Conservation (phyloP, 257 asterid species). For the Rauvolfia tetraphylla region DNA sequence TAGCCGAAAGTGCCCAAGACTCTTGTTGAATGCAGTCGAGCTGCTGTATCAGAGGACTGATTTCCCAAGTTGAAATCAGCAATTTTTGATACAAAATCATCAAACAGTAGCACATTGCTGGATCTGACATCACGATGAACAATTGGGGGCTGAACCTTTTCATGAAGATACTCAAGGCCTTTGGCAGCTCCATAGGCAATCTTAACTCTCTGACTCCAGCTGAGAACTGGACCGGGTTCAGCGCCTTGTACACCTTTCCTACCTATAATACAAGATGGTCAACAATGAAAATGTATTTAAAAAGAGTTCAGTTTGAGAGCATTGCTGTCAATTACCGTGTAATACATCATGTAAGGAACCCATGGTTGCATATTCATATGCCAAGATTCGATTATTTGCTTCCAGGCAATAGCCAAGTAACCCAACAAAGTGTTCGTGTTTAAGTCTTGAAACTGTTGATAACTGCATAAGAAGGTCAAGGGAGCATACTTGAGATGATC, state of each 20-base stretch:
- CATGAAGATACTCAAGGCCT: constrained; percentile 86
- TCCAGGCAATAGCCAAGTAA: constrained; percentile 82
- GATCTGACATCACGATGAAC: constrained; percentile 92
- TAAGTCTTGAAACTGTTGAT: constrained; percentile 76
- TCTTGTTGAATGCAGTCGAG: constrained; percentile 88
- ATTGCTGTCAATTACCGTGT: constrained; percentile 48
- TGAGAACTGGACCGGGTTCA: constrained; percentile 86
- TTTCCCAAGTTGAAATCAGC: constrained; percentile 84
- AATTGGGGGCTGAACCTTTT: constrained; percentile 76
- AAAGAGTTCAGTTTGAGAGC: neutral
- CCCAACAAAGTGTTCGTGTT: constrained; percentile 61
- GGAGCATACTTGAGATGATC: neutral
- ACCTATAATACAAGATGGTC: constrained; percentile 34
- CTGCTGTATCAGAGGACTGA: constrained; percentile 89
- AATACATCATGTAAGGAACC: constrained; percentile 86
- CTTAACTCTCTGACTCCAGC: constrained; percentile 85
- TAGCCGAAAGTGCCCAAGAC: constrained; percentile 90
- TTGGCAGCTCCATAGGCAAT: constrained; percentile 88
- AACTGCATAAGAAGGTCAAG: constrained; percentile 36
- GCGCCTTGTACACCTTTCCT: constrained; percentile 94
- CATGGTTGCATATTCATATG: constrained; percentile 66
- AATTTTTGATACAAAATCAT: constrained; percentile 68
- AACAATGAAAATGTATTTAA: neutral
- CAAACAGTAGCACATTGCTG: constrained; percentile 83
- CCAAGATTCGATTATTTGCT: constrained; percentile 53